These are phyloP conservation scores for Paracorniculantispora psalliotae DNA, from an alignment of 2,329 filamentous ascomycete genomes.

Conservation along the genomic window DNA sequence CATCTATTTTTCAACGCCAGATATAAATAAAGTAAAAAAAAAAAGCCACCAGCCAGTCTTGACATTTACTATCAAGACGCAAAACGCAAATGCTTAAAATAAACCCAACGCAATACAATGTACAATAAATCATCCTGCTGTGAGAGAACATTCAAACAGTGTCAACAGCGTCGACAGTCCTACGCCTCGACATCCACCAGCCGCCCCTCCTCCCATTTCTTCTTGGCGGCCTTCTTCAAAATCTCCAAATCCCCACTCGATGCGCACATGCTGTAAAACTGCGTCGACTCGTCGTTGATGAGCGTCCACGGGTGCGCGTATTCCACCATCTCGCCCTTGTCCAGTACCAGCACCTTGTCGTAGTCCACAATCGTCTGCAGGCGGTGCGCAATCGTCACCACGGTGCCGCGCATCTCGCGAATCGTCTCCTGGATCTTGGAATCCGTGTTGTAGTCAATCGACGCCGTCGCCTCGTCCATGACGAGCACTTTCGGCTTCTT, in stretches of 20 bases:
- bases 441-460: conserved; percentile 94
- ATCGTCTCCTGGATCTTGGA: conserved; percentile 95
- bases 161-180: neutral
- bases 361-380: conserved; percentile 97
- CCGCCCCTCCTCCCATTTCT: conserved; percentile 40
- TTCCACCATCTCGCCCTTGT: conserved; percentile 82
- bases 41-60: neutral
- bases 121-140: neutral
- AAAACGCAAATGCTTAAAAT: neutral
- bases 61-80: neutral
- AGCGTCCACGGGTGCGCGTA: conserved; percentile 87
- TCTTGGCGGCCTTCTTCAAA: conserved; percentile 50
- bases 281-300: conserved; percentile 63
- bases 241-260: conserved; percentile 54
- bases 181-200: conserved; percentile 32
- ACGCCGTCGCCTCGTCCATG: conserved; percentile 98
- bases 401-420: conserved; percentile 86
- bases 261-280: conserved; percentile 60
- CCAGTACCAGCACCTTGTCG: conserved; percentile 91
- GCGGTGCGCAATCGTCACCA: conserved; percentile 93
- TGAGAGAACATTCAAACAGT: too few species aligned
- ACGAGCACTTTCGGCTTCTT: conserved; percentile 90
- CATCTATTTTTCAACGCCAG: neutral
- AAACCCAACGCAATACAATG: neutral
- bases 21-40: neutral